A percentile compares a stretch with the other conserved stretches of the same genome.
These are phyloP conservation scores for Pseudocercospora fijiensis DNA, from an alignment of 2,329 filamentous ascomycete species.

Conservation along the genomic window DNA sequence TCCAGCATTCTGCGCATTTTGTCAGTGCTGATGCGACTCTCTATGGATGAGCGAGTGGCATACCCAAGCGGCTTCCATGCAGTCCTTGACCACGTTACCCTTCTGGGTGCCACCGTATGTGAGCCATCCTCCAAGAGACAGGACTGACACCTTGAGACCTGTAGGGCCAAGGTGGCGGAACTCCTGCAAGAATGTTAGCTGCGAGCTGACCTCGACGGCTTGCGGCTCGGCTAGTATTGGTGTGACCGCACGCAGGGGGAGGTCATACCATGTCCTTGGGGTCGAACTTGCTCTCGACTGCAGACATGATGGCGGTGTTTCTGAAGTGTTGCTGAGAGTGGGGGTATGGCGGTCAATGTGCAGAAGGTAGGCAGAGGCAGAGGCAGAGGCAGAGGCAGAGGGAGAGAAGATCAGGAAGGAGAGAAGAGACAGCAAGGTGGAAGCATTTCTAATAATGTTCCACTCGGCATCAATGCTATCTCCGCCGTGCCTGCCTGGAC, in stretches of 20 bases:
- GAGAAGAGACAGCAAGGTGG: background rate
- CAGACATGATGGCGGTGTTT: conserved; percentile 31
- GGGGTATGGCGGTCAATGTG: background rate
- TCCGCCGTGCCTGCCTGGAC: background rate
- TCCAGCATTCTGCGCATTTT: conserved; percentile 40
- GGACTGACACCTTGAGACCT: conserved; percentile 53
- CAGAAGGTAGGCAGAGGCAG: background rate
- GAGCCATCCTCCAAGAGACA: conserved; percentile 50
- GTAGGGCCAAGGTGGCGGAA: conserved; percentile 48
- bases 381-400: background rate
- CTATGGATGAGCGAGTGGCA: background rate
- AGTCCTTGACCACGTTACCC: conserved; percentile 52
- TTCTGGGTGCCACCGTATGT: conserved; percentile 54
- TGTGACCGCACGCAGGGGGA: background rate
- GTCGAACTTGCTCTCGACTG: conserved; percentile 49
- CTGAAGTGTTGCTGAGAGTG: background rate
- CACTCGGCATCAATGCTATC: conserved; percentile 1
- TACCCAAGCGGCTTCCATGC: conserved; percentile 48
- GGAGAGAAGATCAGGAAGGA: background rate
- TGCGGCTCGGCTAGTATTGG: too few relatives aligned
- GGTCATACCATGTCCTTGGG: conserved; percentile 49
- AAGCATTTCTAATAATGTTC: conserved; percentile 12
- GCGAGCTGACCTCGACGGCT: too few relatives aligned
- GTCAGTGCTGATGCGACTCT: conserved; percentile 1
- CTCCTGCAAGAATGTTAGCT: conserved; percentile 21